Percentiles rank a stretch among this genome's conserved stretches.
Evolutionary conservation across 768 basidiomycete genomes (phyloP).

Genomic region (Coprinellus micaceus): DNA sequence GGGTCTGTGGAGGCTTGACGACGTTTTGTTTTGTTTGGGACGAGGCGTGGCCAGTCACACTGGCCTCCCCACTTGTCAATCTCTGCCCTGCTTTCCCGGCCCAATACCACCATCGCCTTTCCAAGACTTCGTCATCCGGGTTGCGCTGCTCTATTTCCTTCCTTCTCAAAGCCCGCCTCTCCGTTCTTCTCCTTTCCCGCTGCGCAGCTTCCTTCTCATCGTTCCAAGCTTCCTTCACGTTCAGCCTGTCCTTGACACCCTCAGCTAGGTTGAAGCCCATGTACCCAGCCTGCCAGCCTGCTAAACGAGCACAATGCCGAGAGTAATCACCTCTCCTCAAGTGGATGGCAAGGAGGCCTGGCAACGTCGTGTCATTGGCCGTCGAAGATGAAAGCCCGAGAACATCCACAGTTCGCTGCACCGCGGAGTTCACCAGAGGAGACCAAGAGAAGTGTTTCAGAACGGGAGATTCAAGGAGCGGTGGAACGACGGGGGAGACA

Average conservation of each 20-base stretch:
- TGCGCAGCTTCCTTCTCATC: neutral
- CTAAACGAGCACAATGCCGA: slow-evolving; percentile 51
- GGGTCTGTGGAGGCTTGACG: neutral
- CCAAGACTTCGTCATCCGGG: neutral
- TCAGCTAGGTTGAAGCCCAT: slow-evolving; percentile 50
- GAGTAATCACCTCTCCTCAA: slow-evolving; percentile 55
- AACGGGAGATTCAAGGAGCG: slow-evolving; percentile 45
- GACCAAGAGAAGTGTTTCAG: slow-evolving; percentile 52
- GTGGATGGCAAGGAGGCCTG: slow-evolving; percentile 51
- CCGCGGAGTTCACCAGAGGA: slow-evolving; percentile 44
- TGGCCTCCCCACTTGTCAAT: neutral
- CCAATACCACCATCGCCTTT: neutral
- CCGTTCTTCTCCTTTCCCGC: neutral
- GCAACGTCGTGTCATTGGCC: slow-evolving; percentile 16
- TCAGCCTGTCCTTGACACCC: slow-evolving; percentile 15
- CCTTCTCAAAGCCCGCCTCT: neutral
- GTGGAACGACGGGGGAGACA: slow-evolving; percentile 40
- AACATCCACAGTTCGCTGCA: slow-evolving; percentile 46
- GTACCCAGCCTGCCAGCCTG: slow-evolving; percentile 39
- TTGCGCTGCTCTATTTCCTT: neutral
- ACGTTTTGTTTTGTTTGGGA: neutral
- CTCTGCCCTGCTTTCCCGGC: neutral
- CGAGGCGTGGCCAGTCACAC: neutral
- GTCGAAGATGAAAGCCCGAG: slow-evolving; percentile 14
- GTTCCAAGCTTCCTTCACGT: slow-evolving; percentile 25